Evolutionary conservation across 2,329 filamentous ascomycete species (phyloP), one percentile per base, ranked within the genome.

Genomic region (Neonectria faginata): DNA sequence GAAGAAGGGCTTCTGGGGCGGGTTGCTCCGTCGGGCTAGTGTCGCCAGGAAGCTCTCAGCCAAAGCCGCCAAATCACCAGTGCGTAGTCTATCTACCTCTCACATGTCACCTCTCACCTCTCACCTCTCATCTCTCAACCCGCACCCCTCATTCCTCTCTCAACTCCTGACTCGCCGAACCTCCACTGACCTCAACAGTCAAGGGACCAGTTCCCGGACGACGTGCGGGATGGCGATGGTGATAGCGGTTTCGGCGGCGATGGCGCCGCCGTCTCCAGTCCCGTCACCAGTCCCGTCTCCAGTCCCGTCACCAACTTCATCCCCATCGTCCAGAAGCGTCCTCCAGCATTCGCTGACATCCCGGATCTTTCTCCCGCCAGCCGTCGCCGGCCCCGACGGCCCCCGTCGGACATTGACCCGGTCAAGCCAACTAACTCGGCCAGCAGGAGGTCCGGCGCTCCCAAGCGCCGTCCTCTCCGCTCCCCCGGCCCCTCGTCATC

Each of bases 11-110:
- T 83, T 86, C 65, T 83, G 81, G 82, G 78, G 79, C 33, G 79
- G 78, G 64, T 76, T 88, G 60, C 80, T 88, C 69, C 82, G 85
- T 67, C 82, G 78, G 65, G 80, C 80, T 65, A 85, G 82, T 74
- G 77, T 79, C 57, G 78, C 81, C 45, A 67, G 67, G 48, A 73
- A 65, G 50, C 54, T 63, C 12, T 70, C 69, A 20, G 62, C 63
- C 48, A 70, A 51, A 51, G n/a, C 39, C 39, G 39, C 39, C 39
- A 42, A 66, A 64, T 58, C 68, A 60, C 63, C 70, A 67, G 71
- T 73, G 57, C 50, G 71, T 73, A 57, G 51, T 45, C 39, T 41
- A 41, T 14, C 39, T n/a, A 41, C 39, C 39, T 41, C 39, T 41
- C n/a, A 42, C n/a, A 18, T 42, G 39, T 18, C n/a, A 33, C 48